Evolutionary conservation across 148 eudicot genomes (phyloP).

Genomic region (Vaccinium corymbosum): DNA sequence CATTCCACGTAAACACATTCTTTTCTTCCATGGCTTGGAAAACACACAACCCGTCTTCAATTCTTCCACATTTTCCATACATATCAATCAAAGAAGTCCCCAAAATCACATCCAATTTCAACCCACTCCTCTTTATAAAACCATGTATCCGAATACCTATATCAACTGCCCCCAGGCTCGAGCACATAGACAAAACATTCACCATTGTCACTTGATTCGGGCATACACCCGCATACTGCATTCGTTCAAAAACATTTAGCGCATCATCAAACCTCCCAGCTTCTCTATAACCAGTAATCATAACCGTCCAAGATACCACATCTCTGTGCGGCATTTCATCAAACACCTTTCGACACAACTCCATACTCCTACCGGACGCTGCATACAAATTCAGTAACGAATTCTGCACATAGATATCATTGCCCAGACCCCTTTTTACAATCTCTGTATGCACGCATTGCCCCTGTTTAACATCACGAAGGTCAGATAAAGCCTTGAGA

Average conservation of each 20-base stretch:
- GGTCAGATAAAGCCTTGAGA: conserved; percentile 36
- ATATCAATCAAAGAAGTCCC: conserved; percentile 49
- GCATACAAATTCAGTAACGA: conserved; percentile 42
- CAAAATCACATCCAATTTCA: conserved; percentile 39
- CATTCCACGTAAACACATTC: conserved; percentile 46
- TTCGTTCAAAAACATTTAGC: conserved; percentile 30
- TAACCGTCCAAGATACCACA: conserved; percentile 50
- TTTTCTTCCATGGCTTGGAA: conserved; percentile 36
- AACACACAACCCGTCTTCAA: conserved; percentile 30
- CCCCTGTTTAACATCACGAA: conserved; percentile 24
- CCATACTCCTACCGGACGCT: conserved; percentile 25
- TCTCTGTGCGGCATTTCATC: conserved; percentile 51
- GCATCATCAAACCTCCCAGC: conserved; percentile 35
- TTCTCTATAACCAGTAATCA: conserved; percentile 40
- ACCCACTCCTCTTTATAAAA: conserved; percentile 31
- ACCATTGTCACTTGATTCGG: conserved; percentile 49
- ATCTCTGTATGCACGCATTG: conserved; percentile 35
- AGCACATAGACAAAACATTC: conserved; percentile 43
- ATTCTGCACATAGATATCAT: conserved; percentile 42
- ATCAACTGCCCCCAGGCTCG: conserved; percentile 39
- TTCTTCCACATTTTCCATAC: conserved; percentile 46
- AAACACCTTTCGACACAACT: conserved; percentile 30
- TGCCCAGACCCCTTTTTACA: conserved; percentile 25
- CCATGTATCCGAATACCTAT: conserved; percentile 43
- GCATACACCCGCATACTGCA: conserved; percentile 34